Conservation (phyloP, 192 early-diverging fungal genomes). For the Rhizoclosmatium globosum region DNA sequence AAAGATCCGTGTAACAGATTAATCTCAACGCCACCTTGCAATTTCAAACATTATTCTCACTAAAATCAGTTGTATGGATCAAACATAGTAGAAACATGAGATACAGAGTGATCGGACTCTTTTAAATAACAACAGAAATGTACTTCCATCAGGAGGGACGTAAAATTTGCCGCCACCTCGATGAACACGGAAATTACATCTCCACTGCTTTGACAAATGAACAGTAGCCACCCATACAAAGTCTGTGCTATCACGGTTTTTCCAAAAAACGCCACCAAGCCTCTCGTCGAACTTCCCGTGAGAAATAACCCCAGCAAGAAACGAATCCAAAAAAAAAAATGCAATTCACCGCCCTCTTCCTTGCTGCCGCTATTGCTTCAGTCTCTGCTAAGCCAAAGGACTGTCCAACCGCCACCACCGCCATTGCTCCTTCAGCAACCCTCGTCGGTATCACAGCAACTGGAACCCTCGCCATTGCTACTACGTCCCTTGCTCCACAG, state of each 20-base stretch:
- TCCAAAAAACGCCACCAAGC: too few species aligned
- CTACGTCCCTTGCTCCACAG: not conserved
- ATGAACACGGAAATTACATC: not conserved
- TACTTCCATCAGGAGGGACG: too few species aligned
- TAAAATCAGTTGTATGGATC: too few species aligned
- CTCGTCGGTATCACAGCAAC: not conserved
- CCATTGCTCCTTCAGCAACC: not conserved
- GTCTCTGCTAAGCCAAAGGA: not conserved
- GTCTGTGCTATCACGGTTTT: too few species aligned
- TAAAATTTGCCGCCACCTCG: not conserved
- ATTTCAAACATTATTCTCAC: too few species aligned
- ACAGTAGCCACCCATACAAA: too few species aligned
- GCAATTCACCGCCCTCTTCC: not conserved
- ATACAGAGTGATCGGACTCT: too few species aligned
- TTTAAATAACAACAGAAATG: too few species aligned
- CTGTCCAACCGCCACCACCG: not conserved
- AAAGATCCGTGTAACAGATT: too few species aligned
- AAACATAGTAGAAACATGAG: too few species aligned
- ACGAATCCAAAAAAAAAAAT: not conserved
- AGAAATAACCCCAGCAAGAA: not conserved
- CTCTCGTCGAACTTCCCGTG: not conserved
- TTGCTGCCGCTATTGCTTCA: not conserved
- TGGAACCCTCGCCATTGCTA: not conserved
- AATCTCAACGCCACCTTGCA: too few species aligned
- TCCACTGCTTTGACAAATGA: too few species aligned